Conservation (phyloP, 768 basidiomycete species). For the Suillus ampliporus region DNA sequence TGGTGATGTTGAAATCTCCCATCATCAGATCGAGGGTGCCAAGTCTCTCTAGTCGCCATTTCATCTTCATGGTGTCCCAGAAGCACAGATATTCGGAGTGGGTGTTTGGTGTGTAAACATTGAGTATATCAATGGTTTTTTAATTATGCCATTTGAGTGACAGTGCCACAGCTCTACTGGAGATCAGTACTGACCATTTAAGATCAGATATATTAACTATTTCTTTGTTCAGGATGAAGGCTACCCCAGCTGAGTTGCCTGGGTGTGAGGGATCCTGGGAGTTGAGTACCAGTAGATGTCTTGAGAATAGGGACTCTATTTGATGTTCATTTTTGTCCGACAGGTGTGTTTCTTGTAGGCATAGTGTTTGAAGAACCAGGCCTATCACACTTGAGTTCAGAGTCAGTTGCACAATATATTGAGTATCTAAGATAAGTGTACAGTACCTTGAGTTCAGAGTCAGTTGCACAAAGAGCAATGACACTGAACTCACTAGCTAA, state of each 20-base stretch:
- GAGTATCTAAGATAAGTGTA: too few species aligned
- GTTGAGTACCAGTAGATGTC: not conserved
- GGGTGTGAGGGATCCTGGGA: slow-evolving; percentile 9
- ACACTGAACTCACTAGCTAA: too few species aligned
- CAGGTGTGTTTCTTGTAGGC: too few species aligned
- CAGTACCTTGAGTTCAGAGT: too few species aligned
- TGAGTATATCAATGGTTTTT: slow-evolving; percentile 12
- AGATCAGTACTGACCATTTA: slow-evolving; percentile 9
- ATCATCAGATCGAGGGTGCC: too few species aligned
- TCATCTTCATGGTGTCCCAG: slow-evolving; percentile 18
- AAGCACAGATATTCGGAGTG: slow-evolving; percentile 1
- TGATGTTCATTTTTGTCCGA: too few species aligned
- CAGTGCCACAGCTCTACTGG: slow-evolving; percentile 19
- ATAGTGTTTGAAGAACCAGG: too few species aligned
- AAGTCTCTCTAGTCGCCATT: slow-evolving; percentile 10
- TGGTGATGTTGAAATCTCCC: too few species aligned
- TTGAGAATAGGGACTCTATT: too few species aligned
- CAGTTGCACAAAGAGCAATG: too few species aligned
- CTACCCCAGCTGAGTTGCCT: slow-evolving; percentile 20
- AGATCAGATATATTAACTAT: slow-evolving; percentile 11
- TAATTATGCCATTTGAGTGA: slow-evolving; percentile 21
- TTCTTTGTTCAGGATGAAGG: slow-evolving; percentile 24
- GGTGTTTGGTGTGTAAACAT: slow-evolving; percentile 30
- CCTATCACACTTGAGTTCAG: too few species aligned
- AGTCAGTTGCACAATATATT: too few species aligned